Percentiles rank a stretch among this genome's conserved stretches.
Conservation (phyloP, 1,284 basidiomycete species). For the Moesziomyces sp. region DNA sequence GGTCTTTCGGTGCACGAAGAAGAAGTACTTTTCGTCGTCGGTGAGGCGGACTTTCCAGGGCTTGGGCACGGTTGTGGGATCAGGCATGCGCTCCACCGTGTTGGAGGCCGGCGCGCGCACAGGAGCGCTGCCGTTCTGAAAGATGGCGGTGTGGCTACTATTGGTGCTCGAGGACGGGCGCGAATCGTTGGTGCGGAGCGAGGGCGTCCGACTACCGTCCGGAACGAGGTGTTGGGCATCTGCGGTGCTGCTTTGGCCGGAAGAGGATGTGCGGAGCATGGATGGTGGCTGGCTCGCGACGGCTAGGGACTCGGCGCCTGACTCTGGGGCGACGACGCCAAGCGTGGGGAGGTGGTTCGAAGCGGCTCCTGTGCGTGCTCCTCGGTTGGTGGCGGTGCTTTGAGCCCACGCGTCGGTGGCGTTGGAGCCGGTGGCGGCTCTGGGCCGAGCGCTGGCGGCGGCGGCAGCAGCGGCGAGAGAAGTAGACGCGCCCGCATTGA, state of each 20-base stretch:
- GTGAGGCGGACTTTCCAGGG: slow-evolving; percentile 50
- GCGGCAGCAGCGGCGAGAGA: slow-evolving; percentile 19
- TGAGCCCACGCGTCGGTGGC: slow-evolving; percentile 69
- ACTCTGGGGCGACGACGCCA: slow-evolving; percentile 1
- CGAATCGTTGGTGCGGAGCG: slow-evolving; percentile 24
- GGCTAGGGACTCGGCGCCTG: slow-evolving; percentile 4
- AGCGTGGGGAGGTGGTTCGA: slow-evolving; percentile 80
- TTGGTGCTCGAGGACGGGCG: slow-evolving; percentile 32
- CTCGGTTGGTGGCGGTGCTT: slow-evolving; percentile 67
- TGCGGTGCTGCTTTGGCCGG: slow-evolving; percentile 23
- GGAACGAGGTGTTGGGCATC: slow-evolving; percentile 76
- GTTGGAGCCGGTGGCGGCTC: slow-evolving; percentile 46
- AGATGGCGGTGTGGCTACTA: slow-evolving; percentile 39
- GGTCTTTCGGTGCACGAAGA: slow-evolving; percentile 44
- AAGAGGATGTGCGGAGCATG: slow-evolving; percentile 21
- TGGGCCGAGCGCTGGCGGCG: slow-evolving; percentile 25
- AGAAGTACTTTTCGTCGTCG: slow-evolving; percentile 52
- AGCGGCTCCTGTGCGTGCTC: slow-evolving; percentile 83
- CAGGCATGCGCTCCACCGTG: slow-evolving; percentile 39
- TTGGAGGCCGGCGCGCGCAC: slow-evolving; percentile 38
- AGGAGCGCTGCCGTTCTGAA: slow-evolving; percentile 27
- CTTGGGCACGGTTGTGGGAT: slow-evolving; percentile 34
- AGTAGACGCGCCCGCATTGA: slow-evolving; percentile 10
- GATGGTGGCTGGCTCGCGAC: slow-evolving; percentile 19
- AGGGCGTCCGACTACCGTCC: slow-evolving; percentile 22